Percentiles rank a stretch among this genome's conserved stretches.
These are phyloP conservation scores for Trypanosoma grayi DNA, from an alignment of 208 protist species.

Conservation along the genomic window DNA sequence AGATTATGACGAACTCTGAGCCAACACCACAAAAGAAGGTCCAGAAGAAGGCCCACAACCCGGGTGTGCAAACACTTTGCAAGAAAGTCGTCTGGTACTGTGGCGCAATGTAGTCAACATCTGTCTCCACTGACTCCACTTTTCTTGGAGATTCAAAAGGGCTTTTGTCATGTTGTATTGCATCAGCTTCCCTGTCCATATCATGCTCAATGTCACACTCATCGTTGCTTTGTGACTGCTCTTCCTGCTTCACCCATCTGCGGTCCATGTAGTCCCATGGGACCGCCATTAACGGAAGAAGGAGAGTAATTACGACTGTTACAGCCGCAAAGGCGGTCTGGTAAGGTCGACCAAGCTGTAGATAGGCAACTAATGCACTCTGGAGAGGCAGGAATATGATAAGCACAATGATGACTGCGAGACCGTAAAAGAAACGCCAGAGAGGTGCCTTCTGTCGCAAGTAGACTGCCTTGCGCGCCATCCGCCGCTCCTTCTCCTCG, in stretches of 20 bases:
- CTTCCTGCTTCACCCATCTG: background rate
- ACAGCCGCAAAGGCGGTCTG: slow-evolving; percentile 41
- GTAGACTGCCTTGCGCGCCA: slow-evolving; percentile 47
- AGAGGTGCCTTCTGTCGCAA: slow-evolving; percentile 66
- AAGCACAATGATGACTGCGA: slow-evolving; percentile 51
- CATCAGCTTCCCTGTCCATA: background rate
- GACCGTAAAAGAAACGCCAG: slow-evolving; percentile 59
- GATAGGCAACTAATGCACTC: slow-evolving; percentile 42
- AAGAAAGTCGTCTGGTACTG: slow-evolving; percentile 24
- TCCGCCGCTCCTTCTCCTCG: slow-evolving; percentile 30
- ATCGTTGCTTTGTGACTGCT: background rate
- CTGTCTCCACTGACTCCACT: background rate
- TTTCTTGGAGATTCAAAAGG: background rate
- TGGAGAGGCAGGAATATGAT: slow-evolving; percentile 66
- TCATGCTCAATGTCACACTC: background rate
- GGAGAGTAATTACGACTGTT: slow-evolving; percentile 29
- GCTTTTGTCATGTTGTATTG: background rate
- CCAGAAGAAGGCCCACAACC: slow-evolving; percentile 17
- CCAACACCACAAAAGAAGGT: slow-evolving; percentile 19
- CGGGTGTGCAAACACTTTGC: slow-evolving; percentile 9
- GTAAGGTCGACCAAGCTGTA: slow-evolving; percentile 26
- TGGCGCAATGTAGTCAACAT: slow-evolving; percentile 28
- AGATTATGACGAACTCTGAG: slow-evolving; percentile 21
- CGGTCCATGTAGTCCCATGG: slow-evolving; percentile 48
- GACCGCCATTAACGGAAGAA: slow-evolving; percentile 49